Evolutionary conservation across 2,329 filamentous ascomycete genomes (phyloP).

Genomic region (Neocatenulostroma microsporum): DNA sequence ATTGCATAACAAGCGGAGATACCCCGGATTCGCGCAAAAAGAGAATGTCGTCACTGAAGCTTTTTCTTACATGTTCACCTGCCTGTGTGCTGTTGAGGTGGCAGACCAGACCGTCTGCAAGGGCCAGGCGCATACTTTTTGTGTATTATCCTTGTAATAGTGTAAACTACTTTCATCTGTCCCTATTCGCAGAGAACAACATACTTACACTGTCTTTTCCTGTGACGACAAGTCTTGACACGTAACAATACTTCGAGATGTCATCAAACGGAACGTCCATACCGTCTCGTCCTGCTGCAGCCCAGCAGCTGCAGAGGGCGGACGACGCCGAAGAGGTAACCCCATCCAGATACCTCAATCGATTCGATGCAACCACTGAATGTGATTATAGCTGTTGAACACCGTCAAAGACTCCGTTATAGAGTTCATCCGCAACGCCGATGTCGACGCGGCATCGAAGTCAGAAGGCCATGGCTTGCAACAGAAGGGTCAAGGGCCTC

Average conservation of each 20-base stretch:
- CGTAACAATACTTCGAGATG: too few relatives aligned
- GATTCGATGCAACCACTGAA: too few relatives aligned
- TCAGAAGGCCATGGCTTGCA: slow-evolving; percentile 49
- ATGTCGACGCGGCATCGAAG: slow-evolving; percentile 53
- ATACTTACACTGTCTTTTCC: too few relatives aligned
- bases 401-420: slow-evolving; percentile 61
- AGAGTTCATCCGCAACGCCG: slow-evolving; percentile 63
- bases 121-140: too few relatives aligned
- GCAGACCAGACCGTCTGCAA: too few relatives aligned
- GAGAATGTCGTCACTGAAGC: slow-evolving; percentile 6
- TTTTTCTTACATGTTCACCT: slow-evolving; percentile 1
- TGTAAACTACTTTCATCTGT: too few relatives aligned
- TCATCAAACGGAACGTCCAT: slow-evolving; percentile 17
- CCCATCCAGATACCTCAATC: background rate
- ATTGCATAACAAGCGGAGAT: slow-evolving; percentile 10
- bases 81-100: too few relatives aligned
- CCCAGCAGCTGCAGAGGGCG: slow-evolving; percentile 20
- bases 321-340: slow-evolving; percentile 31
- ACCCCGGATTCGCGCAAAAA: slow-evolving; percentile 7
- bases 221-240: too few relatives aligned
- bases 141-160: too few relatives aligned
- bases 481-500: slow-evolving; percentile 35
- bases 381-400: slow-evolving; percentile 52
- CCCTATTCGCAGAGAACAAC: too few relatives aligned
- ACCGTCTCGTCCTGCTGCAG: slow-evolving; percentile 8